Evolutionary conservation across 208 protist species (phyloP).

Genomic region (Trypanosoma brucei): DNA sequence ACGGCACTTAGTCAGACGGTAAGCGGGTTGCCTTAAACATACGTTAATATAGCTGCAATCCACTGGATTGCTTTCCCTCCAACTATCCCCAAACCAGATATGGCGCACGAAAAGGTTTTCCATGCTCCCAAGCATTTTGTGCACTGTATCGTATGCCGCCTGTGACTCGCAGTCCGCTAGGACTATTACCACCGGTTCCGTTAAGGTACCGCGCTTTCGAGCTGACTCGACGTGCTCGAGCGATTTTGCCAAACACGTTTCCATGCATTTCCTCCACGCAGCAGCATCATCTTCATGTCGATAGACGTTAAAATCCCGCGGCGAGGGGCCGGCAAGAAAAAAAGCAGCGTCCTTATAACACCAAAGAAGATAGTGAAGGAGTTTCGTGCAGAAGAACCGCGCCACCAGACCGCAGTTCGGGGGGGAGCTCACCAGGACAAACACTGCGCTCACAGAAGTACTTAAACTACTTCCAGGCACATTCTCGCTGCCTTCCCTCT

Average conservation of each 20-base stretch:
- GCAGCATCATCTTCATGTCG: conserved; percentile 28
- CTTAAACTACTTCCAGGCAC: conserved; percentile 23
- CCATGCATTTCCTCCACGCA: conserved; percentile 33
- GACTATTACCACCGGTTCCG: conserved; percentile 49
- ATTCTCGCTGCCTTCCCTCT: neutral
- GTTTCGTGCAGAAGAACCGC: conserved; percentile 63
- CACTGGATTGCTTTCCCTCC: conserved; percentile 19
- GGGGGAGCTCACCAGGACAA: conserved; percentile 60
- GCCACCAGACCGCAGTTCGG: conserved; percentile 42
- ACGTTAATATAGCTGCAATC: conserved; percentile 44
- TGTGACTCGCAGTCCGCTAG: conserved; percentile 44
- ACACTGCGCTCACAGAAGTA: conserved; percentile 36
- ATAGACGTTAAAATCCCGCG: conserved; percentile 29
- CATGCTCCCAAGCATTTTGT: conserved; percentile 27
- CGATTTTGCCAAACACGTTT: conserved; percentile 26
- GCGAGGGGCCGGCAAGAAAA: conserved; percentile 29
- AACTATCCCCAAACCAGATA: conserved; percentile 60
- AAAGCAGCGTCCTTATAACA: conserved; percentile 62
- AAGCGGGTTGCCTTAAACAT: conserved; percentile 32
- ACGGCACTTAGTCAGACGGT: conserved; percentile 40
- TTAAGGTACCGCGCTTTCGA: conserved; percentile 46
- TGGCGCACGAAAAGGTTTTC: conserved; percentile 45
- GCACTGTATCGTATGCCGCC: conserved; percentile 30
- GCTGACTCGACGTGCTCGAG: conserved; percentile 46
- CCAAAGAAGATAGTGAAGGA: conserved; percentile 59